Conservation (phyloP, 177 flowering plant genomes). For the Telopea speciosissima region DNA sequence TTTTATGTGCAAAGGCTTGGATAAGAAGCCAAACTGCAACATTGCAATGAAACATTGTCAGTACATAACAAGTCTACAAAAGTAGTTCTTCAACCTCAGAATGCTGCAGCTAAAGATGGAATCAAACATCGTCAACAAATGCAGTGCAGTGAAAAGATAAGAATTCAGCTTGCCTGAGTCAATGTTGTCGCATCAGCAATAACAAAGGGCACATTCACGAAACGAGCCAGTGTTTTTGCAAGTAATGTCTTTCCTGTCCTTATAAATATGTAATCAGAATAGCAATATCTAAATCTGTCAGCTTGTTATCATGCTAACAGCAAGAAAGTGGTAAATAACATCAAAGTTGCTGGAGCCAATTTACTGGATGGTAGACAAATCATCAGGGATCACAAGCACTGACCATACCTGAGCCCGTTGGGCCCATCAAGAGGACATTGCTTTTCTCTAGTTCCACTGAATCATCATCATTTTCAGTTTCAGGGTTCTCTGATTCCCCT, state of each 20-base stretch:
- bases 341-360: not conserved
- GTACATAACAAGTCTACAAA: no score
- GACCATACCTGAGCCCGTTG: constrained; percentile 89
- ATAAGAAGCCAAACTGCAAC: no score
- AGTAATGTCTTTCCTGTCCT: constrained; percentile 89
- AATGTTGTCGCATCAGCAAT: constrained; percentile 97
- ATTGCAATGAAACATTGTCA: no score
- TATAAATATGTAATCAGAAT: constrained; percentile 24
- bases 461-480: constrained; percentile 49
- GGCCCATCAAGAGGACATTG: constrained; percentile 98
- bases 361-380: not conserved
- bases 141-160: not conserved
- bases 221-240: constrained; percentile 96
- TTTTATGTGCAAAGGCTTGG: no score
- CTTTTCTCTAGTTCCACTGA: constrained; percentile 91
- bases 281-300: constrained; percentile 5
- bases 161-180: constrained; percentile 67
- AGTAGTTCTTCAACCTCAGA: not conserved
- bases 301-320: constrained; percentile 3
- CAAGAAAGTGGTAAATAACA: constrained; percentile 1
- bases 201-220: constrained; percentile 98
- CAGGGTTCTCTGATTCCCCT: constrained; percentile 38
- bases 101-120: not conserved
- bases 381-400: not conserved
- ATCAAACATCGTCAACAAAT: constrained; percentile 2